phyloP scores from a whole-genome alignment of 2,329 filamentous ascomycete species.

The Leptographium radiaticola region DNA sequence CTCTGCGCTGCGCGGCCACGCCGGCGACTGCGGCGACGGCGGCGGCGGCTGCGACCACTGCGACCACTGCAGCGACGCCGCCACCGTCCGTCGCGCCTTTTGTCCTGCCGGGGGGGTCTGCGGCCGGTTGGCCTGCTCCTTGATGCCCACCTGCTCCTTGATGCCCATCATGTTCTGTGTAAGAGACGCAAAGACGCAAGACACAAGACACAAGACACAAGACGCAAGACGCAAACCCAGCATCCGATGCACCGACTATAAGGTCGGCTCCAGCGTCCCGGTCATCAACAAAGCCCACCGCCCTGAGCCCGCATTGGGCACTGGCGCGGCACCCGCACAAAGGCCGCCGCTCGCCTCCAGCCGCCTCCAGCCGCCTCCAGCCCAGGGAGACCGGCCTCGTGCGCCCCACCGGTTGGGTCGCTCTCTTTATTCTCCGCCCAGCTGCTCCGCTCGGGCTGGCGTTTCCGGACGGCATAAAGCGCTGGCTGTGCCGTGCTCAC shows the following conservation, averaged over 20 bases:
- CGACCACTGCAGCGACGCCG: not conserved
- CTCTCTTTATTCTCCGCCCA: no score
- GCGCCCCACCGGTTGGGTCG: no score
- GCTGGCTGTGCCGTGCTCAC: no score
- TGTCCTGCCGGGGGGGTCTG: no score
- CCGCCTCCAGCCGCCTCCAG: no score
- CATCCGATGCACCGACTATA: not conserved
- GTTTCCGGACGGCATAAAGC: no score
- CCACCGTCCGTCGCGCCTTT: no score
- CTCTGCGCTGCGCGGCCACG: conserved; percentile 6
- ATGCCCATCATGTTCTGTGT: not conserved
- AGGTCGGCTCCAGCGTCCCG: no score
- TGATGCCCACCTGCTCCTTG: not conserved
- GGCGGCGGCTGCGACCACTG: not conserved
- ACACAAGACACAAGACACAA: not conserved
- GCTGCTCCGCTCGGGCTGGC: no score
- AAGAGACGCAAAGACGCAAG: not conserved
- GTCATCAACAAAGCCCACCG: not conserved
- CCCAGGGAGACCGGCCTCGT: no score
- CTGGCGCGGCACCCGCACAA: not conserved
- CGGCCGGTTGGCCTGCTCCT: no score
- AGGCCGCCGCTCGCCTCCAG: no score
- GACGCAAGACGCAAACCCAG: not conserved
- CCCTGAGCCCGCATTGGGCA: not conserved
- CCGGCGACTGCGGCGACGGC: not conserved